Evolutionary conservation across 2,329 filamentous ascomycete genomes (phyloP), one percentile per base, ranked within the genome.

Genomic region (Cladosporium halotolerans): DNA sequence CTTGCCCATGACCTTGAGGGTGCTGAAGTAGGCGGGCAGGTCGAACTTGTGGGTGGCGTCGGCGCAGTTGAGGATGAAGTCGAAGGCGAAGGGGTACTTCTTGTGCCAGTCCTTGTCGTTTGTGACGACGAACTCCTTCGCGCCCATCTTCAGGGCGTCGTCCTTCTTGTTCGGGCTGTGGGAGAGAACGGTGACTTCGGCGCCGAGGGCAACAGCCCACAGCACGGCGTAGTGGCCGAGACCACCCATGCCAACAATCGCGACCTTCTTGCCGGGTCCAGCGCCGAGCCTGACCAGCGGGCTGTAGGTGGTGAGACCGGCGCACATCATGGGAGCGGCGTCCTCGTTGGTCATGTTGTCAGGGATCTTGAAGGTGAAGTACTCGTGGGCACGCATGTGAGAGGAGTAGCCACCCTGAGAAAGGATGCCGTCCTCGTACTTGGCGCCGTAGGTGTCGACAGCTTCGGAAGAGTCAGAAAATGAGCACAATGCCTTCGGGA

Each of bases 291-390:
- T 80, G 58, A 88, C 84, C 11, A 95, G 77, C 1, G 89, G 89
- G 56, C 81, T 86, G 74, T 84, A 95, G 55, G 83, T 83, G 3
- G 89, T 95, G 60, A 95, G 77, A 58, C 89, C 89, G 39, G 88
- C 89, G 70, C 89, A 95, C 61, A 93, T 79, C 86, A 91, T 89
- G 11, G 86, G 87, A 1, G 88, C 89, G 1, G 84, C 87, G 47
- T 84, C 71, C 19, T 68, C 68, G 55, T 69, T 74, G 58, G 76
- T 69, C 43, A 95, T 78, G 49, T 76, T 81, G 32, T 90, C 87
- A 34, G 89, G 89, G 58, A 95, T 91, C 64, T 86, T 85, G 71
- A 83, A 82, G 14, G 77, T 77, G 64, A 80, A 91, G 74, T 90
- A 86, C 71, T 91, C 85, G 70, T 92, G 86, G 1, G 84, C 82